Evolutionary conservation across 2,329 filamentous ascomycete species (phyloP), one percentile per base, ranked within the genome.

Genomic region (Cordyceps sp.): DNA sequence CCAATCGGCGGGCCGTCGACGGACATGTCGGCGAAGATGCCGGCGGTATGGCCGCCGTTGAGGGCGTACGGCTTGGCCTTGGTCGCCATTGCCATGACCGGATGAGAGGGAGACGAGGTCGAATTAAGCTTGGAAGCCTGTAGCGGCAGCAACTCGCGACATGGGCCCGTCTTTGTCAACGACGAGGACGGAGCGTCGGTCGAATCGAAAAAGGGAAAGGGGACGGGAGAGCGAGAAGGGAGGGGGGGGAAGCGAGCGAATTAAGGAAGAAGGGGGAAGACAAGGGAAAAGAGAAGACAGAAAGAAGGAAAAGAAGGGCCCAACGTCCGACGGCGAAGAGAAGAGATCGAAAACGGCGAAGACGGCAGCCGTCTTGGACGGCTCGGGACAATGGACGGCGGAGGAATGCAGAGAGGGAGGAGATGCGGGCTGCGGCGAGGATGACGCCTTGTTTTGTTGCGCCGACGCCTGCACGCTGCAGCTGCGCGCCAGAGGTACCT

Each of bases 1-100:
- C 90, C 90, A 47, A 98, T 94, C 37, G 82, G 68, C 4, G 90
- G 88, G 1, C 90, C 90, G 52, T 96, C 88, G 35, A 93, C 72
- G 15, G 77, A 82, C 77, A 93, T 85, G 58, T 94, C 86, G 31
- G 86, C 81, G 57, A 82, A 94, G 53, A 94, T 93, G 49, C 88
- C 88, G 5, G 88, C 80, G 18, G 86, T 84, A 59, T 94, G 86
- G 48, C 73, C 71, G 44, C 65, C 66, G 50, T 68, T 71, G 47
- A 74, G 57, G 33, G 66, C 54, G 45, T 70, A 66, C 35, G 55
- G 34, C 53, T 71, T 74, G 35, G 59, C 45, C 47, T 66, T 71
- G 43, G 60, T 45, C 36, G 66, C 50, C 66, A 74, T 71, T 40
- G 43, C 53, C 20, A 40, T 38, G n/a, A 10, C 13, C 13, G 10